These are phyloP conservation scores for Lophiostoma macrostomum DNA, from an alignment of 495 filamentous ascomycete genomes.

Conservation along the genomic window DNA sequence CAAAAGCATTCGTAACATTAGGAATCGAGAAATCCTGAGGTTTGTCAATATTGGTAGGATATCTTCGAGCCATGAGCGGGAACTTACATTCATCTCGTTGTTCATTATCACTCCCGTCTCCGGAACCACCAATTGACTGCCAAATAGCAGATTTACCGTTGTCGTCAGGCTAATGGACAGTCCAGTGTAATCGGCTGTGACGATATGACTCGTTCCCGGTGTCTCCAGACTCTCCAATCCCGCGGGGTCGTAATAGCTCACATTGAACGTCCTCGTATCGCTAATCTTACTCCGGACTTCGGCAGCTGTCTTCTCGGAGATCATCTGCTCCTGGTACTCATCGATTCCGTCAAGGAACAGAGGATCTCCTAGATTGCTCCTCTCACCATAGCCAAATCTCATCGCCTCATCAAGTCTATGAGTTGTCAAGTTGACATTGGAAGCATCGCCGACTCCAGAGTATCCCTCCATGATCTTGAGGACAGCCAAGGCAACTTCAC, in stretches of 20 bases:
- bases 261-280: slow-evolving; percentile 63
- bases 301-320: slow-evolving; percentile 55
- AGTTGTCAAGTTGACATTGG: slow-evolving; percentile 59
- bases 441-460: slow-evolving; percentile 51
- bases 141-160: slow-evolving; percentile 84
- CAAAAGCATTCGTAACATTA: slow-evolving; percentile 71
- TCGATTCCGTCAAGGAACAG: slow-evolving; percentile 61
- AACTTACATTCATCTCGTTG: slow-evolving; percentile 73
- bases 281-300: slow-evolving; percentile 64
- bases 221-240: slow-evolving; percentile 61
- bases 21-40: slow-evolving; percentile 3
- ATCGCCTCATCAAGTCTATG: slow-evolving; percentile 85
- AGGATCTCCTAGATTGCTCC: slow-evolving; percentile 73
- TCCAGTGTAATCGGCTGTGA: slow-evolving; percentile 64
- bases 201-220: slow-evolving; percentile 75
- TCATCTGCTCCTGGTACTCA: slow-evolving; percentile 64
- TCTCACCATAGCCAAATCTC: slow-evolving; percentile 78
- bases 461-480: slow-evolving; percentile 80
- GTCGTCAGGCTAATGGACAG: slow-evolving; percentile 72
- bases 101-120: slow-evolving; percentile 87
- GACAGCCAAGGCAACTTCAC: slow-evolving; percentile 65
- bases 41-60: neutral
- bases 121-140: slow-evolving; percentile 71
- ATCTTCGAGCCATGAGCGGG: neutral
- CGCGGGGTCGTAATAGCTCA: slow-evolving; percentile 66